These are phyloP conservation scores for Populus euphratica DNA, from an alignment of 345 rosid species.

Conservation along the genomic window DNA sequence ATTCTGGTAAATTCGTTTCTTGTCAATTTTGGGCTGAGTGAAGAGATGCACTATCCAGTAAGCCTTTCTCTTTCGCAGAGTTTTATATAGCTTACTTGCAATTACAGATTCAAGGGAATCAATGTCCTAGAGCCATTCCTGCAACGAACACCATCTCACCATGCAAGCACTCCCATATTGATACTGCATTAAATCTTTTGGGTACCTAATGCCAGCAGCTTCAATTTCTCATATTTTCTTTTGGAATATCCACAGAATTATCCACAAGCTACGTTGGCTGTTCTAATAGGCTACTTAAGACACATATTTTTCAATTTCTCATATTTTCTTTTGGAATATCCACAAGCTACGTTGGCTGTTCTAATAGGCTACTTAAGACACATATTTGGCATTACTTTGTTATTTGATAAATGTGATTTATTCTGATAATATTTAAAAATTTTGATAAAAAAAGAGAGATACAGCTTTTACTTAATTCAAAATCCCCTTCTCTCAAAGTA, in stretches of 20 bases:
- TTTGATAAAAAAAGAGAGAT: not conserved
- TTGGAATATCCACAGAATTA: not conserved
- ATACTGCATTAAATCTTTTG: not conserved
- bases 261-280: not conserved
- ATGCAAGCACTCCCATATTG: not conserved
- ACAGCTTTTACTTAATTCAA: not conserved
- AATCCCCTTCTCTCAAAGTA: not conserved
- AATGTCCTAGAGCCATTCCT: not conserved
- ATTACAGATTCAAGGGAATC: not conserved
- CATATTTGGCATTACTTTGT: not conserved
- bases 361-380: not conserved
- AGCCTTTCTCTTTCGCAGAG: constrained; percentile 20
- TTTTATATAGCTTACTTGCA: not conserved
- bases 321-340: no score
- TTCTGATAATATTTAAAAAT: not conserved
- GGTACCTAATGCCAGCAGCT: no score
- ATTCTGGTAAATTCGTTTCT: constrained; percentile 70
- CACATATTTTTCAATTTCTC: not conserved
- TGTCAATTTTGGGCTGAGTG: constrained; percentile 71
- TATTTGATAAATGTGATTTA: not conserved
- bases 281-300: not conserved
- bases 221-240: no score
- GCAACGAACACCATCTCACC: not conserved
- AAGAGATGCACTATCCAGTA: constrained; percentile 92
- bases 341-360: not conserved